These are phyloP conservation scores for Penicillium sclerotigenum DNA, from an alignment of 2,329 filamentous ascomycete genomes.

Conservation along the genomic window DNA sequence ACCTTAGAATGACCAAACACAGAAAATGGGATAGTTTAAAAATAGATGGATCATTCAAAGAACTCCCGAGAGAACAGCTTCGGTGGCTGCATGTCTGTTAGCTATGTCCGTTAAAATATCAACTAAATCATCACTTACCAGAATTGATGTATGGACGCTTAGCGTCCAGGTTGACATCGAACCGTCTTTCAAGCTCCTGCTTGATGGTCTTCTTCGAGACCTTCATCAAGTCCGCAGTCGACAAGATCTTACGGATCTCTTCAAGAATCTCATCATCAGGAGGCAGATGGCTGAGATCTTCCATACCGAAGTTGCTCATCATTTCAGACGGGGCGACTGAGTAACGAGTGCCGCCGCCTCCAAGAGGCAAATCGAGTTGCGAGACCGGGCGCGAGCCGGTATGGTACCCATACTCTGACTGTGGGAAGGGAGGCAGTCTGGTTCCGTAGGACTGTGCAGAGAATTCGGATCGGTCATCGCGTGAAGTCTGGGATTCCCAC, in stretches of 20 bases:
- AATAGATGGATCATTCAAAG: conserved; percentile 49
- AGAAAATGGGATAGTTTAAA: background rate
- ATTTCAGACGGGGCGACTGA: conserved; percentile 76
- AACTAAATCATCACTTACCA: conserved; percentile 57
- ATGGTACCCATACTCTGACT: conserved; percentile 68
- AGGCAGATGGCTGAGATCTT: conserved; percentile 71
- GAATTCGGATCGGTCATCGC: conserved; percentile 77
- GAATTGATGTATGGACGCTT: conserved; percentile 93
- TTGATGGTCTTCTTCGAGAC: conserved; percentile 99
- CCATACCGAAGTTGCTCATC: conserved; percentile 70
- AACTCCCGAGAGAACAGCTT: conserved; percentile 74
- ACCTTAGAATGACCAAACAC: background rate
- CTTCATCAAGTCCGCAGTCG: conserved; percentile 90
- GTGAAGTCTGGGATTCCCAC: conserved; percentile 90
- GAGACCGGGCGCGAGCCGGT: conserved; percentile 59
- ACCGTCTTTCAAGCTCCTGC: conserved; percentile 83
- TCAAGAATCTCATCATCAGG: conserved; percentile 85
- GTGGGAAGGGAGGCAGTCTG: conserved; percentile 62
- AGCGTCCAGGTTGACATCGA: conserved; percentile 78
- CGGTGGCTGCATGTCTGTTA: conserved; percentile 58
- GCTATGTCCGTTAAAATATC: background rate
- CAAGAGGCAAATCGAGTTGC: conserved; percentile 53
- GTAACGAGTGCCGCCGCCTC: conserved; percentile 63
- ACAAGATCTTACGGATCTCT: conserved; percentile 91
- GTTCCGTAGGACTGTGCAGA: conserved; percentile 96